Evolutionary conservation across 208 protist genomes (phyloP).

Genomic region (Trypanosoma brucei): DNA sequence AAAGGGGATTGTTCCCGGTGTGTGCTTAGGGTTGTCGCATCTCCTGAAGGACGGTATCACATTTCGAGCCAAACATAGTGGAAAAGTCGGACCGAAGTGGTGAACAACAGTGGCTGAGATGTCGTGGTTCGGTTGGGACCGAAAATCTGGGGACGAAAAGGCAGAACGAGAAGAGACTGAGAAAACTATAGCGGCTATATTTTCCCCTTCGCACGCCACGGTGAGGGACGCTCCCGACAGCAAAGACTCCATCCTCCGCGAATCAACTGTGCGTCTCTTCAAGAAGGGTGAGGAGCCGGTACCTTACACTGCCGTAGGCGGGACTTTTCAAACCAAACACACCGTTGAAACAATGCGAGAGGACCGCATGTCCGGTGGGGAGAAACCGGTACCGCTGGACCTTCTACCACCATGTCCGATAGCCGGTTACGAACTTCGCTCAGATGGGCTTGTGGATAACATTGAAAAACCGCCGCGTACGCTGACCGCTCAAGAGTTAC

Average conservation of each 20-base stretch:
- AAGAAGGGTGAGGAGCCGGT: no score
- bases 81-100: no score
- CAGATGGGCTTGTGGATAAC: constrained; percentile 44
- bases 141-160: background rate
- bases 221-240: constrained; percentile 6
- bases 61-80: no score
- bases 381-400: background rate
- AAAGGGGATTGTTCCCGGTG: no score
- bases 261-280: no score
- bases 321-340: no score
- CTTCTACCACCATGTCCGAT: constrained; percentile 53
- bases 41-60: no score
- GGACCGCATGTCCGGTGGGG: background rate
- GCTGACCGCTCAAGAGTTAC: constrained; percentile 38
- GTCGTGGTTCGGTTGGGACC: background rate
- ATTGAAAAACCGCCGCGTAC: constrained; percentile 30
- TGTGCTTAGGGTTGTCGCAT: no score
- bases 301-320: no score
- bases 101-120: background rate
- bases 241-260: background rate
- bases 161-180: constrained; percentile 20
- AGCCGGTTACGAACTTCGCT: constrained; percentile 44
- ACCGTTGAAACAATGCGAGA: background rate
- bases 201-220: constrained; percentile 27
- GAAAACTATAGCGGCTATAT: constrained; percentile 33